phyloP scores from a whole-genome alignment of 2,329 filamentous ascomycete species.

The Apiospora kogelbergensis region DNA sequence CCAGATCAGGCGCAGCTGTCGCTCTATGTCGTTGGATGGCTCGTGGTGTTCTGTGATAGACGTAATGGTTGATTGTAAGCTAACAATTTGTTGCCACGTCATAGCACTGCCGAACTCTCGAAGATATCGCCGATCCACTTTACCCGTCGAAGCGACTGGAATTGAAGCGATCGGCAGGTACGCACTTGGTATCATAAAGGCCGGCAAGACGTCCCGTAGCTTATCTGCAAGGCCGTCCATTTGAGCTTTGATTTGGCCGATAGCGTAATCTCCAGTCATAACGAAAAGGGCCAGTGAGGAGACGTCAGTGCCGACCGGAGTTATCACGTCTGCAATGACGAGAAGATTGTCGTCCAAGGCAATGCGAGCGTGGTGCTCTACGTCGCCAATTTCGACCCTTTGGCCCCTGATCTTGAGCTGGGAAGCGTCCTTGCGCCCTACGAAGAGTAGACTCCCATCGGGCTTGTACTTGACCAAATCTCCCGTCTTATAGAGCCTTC shows the following conservation, averaged over 20 bases:
- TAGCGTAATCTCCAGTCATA: neutral
- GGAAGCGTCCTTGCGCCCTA: slow-evolving; percentile 42
- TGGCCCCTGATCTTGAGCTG: slow-evolving; percentile 55
- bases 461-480: slow-evolving; percentile 26
- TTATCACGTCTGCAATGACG: slow-evolving; percentile 28
- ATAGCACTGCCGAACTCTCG: slow-evolving; percentile 11
- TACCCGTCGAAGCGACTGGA: neutral
- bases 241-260: neutral
- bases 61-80: neutral
- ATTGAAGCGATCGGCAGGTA: slow-evolving; percentile 1
- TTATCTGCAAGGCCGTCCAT: slow-evolving; percentile 9
- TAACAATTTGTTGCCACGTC: neutral
- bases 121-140: slow-evolving; percentile 11
- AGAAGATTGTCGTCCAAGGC: slow-evolving; percentile 8
- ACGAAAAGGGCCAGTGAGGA: neutral
- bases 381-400: slow-evolving; percentile 40
- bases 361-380: slow-evolving; percentile 20
- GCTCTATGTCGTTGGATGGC: slow-evolving; percentile 1
- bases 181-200: slow-evolving; percentile 18
- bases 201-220: slow-evolving; percentile 25
- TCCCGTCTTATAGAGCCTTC: slow-evolving; percentile 33
- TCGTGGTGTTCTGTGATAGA: neutral
- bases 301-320: neutral
- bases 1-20: slow-evolving; percentile 10
- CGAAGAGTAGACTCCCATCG: slow-evolving; percentile 28